These are phyloP conservation scores for Lyophyllum shimeji DNA, from an alignment of 768 basidiomycete species.

Conservation along the genomic window DNA sequence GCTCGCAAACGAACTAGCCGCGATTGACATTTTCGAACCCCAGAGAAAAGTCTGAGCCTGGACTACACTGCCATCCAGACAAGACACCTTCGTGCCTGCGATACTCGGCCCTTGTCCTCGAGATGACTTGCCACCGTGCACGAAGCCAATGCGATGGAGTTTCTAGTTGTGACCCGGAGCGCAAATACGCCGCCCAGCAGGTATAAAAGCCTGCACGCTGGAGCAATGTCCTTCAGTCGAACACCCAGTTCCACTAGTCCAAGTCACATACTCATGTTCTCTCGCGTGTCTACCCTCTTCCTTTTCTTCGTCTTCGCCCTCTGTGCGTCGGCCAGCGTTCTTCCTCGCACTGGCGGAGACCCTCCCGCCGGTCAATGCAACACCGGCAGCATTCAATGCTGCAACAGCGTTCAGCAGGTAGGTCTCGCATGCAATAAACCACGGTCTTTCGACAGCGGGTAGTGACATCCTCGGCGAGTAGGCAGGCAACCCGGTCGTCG, in stretches of 20 bases:
- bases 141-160: neutral
- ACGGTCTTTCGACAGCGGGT: neutral
- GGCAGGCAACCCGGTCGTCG: constrained; percentile 1
- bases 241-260: constrained; percentile 11
- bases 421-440: neutral
- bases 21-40: neutral
- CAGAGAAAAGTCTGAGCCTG: neutral
- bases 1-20: neutral
- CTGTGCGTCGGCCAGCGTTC: constrained; percentile 13
- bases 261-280: constrained; percentile 10
- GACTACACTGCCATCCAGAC: neutral
- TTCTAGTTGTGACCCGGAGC: neutral
- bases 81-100: neutral
- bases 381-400: constrained; percentile 10
- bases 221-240: constrained; percentile 7
- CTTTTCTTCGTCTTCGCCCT: constrained; percentile 13
- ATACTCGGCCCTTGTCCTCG: neutral
- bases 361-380: constrained; percentile 3
- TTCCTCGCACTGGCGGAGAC: constrained; percentile 1
- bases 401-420: constrained; percentile 7
- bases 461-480: neutral
- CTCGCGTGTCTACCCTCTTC: constrained; percentile 8
- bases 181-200: neutral
- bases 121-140: no score
- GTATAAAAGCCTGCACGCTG: constrained; percentile 5